Percentiles rank a stretch among this genome's conserved stretches.
Conservation (phyloP, 2,329 filamentous ascomycete species). For the Aspergillus fijiensis region DNA sequence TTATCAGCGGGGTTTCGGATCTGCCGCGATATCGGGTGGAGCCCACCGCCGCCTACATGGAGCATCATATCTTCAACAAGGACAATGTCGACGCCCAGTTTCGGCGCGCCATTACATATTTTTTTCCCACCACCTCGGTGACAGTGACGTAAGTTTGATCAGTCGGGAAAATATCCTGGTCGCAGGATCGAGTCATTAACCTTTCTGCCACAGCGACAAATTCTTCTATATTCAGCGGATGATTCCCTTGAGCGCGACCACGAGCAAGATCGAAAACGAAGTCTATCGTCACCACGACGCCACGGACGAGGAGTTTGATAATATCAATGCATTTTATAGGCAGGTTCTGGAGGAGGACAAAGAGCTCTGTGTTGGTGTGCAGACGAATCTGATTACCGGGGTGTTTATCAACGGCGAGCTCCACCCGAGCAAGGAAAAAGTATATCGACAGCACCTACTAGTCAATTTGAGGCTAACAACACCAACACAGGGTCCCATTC, state of each 20-base stretch:
- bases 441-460: not conserved
- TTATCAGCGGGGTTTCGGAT: slow-evolving; percentile 48
- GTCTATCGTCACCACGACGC: slow-evolving; percentile 62
- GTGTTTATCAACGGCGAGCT: slow-evolving; percentile 63
- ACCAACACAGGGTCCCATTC: slow-evolving; percentile 41
- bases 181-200: slow-evolving; percentile 9
- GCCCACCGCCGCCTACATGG: slow-evolving; percentile 51
- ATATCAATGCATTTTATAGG: slow-evolving; percentile 61
- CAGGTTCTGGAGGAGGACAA: slow-evolving; percentile 65
- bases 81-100: slow-evolving; percentile 52
- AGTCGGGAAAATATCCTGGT: not conserved
- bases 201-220: slow-evolving; percentile 32
- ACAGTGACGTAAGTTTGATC: slow-evolving; percentile 32
- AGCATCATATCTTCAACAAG: slow-evolving; percentile 50
- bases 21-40: slow-evolving; percentile 56
- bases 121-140: slow-evolving; percentile 30
- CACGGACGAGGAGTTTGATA: slow-evolving; percentile 56
- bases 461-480: not conserved
- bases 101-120: slow-evolving; percentile 32
- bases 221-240: slow-evolving; percentile 66
- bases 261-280: slow-evolving; percentile 59
- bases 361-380: slow-evolving; percentile 57
- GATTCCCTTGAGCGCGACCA: slow-evolving; percentile 54
- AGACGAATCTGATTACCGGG: slow-evolving; percentile 60
- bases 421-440: slow-evolving; percentile 61